Base-by-base conservation (phyloP, 192 early-diverging fungal genomes). In the Radiomyces spectabilis region DNA sequence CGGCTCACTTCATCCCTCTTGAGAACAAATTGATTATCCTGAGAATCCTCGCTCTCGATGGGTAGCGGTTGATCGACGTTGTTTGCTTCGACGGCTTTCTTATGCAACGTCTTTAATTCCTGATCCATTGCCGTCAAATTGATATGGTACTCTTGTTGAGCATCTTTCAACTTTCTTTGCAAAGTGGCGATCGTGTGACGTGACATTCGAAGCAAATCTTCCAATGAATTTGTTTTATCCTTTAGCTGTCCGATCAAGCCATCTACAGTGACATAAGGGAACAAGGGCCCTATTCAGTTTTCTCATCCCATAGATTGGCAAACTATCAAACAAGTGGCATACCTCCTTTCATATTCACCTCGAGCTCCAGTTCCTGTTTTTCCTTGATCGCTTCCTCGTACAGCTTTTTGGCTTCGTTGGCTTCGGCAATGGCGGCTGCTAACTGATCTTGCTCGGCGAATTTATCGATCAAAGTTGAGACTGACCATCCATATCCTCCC, bases 361-460 rank as follows among this genome's bases (percentile, higher is more conserved):
- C 85, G 4, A 80, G 62, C 58, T 90, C 85, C 15, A 90, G 61
- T 49, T 91, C 82, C 22, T 85, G 75, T 49, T 84, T 85, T 60
- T 82, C 74, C 25, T 74, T 77, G 9, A 75, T 77, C 6, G 82
- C 74, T 51, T 81, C 82, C 42, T 85, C 86, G 18, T 82, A 62
- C 50, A 85, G 64, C 24, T 80, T 71, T 39, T 78, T 78, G 19
- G 81, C 40, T 35, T 87, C 81, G 21, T 82, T 82, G 1, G 77
- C 72, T 39, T 91, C 88, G 34, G 81, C 66, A 7, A 85, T 65
- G 2, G 85, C 80, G 15, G 77, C 71, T 47, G 82, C 68, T 8
- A 91, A 51, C 59, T 84, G 78, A 59, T 88, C 88, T 64, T 91
- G 85, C 42, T 91, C 85, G 4, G 84, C 83, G 55, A 88, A 83